Percentiles rank a stretch among this genome's conserved stretches.
These are phyloP conservation scores for Stemphylium lycopersici DNA, from an alignment of 2,329 filamentous ascomycete species.

Conservation along the genomic window DNA sequence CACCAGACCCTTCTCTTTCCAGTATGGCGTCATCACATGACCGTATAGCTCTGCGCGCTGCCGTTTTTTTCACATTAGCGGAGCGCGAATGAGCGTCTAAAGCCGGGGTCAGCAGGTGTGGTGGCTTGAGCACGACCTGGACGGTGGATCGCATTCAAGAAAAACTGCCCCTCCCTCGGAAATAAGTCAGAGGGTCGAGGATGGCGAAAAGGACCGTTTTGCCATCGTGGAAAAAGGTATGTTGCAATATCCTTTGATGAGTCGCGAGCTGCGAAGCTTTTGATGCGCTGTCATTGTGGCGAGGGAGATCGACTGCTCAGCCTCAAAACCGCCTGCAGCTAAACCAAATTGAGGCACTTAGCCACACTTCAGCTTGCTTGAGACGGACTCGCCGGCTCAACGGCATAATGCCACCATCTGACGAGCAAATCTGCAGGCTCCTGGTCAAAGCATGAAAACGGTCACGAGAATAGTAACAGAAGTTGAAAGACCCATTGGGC, in stretches of 20 bases:
- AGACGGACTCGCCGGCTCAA: slow-evolving; percentile 35
- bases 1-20: slow-evolving; percentile 18
- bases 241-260: slow-evolving; percentile 6
- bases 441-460: slow-evolving; percentile 22
- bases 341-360: slow-evolving; percentile 33
- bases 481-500: slow-evolving; percentile 27
- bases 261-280: slow-evolving; percentile 24
- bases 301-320: slow-evolving; percentile 39
- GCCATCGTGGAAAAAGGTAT: slow-evolving; percentile 9
- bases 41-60: slow-evolving; percentile 33
- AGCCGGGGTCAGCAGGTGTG: slow-evolving; percentile 29
- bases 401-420: slow-evolving; percentile 16
- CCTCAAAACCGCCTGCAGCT: slow-evolving; percentile 36
- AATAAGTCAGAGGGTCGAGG: slow-evolving; percentile 33
- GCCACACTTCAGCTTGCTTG: slow-evolving; percentile 40
- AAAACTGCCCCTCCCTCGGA: slow-evolving; percentile 26
- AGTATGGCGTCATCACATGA: slow-evolving; percentile 41
- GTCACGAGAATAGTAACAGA: slow-evolving; percentile 38
- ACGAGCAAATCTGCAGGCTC: slow-evolving; percentile 23
- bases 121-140: slow-evolving; percentile 41
- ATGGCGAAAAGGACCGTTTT: slow-evolving; percentile 19
- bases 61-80: slow-evolving; percentile 31
- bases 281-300: slow-evolving; percentile 45
- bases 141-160: slow-evolving; percentile 30
- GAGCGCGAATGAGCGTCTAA: slow-evolving; percentile 39